phyloP scores from a whole-genome alignment of 495 filamentous ascomycete genomes.

The Lasiosphaeria ovina region DNA sequence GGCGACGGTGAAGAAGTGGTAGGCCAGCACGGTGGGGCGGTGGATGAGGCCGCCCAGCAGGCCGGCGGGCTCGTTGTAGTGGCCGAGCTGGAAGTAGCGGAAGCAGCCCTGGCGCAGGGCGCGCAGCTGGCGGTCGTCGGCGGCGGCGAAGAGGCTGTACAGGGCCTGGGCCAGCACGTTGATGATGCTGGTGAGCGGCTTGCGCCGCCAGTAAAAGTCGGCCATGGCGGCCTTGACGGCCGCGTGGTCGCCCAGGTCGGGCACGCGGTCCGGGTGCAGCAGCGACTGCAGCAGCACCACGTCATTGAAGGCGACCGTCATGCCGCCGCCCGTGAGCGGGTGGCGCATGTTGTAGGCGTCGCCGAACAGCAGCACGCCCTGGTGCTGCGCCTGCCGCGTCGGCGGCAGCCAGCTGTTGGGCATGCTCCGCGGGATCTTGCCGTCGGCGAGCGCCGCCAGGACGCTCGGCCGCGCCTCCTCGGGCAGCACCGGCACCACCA shows the following conservation, averaged over 20 bases:
- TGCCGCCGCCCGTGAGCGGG: slow-evolving; percentile 89
- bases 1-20: slow-evolving; percentile 93
- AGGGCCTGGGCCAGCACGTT: slow-evolving; percentile 94
- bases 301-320: slow-evolving; percentile 93
- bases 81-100: slow-evolving; percentile 81
- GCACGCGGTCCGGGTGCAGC: slow-evolving; percentile 63
- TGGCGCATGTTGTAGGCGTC: slow-evolving; percentile 98
- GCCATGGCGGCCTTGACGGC: slow-evolving; percentile 66
- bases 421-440: slow-evolving; percentile 72
- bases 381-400: slow-evolving; percentile 59
- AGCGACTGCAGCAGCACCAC: slow-evolving; percentile 71
- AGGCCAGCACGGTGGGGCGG: slow-evolving; percentile 74
- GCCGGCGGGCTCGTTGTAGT: slow-evolving; percentile 72
- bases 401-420: slow-evolving; percentile 91
- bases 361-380: slow-evolving; percentile 78
- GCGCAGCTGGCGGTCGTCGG: slow-evolving; percentile 71
- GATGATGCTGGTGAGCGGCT: slow-evolving; percentile 77
- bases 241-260: slow-evolving; percentile 63
- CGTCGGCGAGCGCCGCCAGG: slow-evolving; percentile 70
- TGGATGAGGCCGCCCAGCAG: slow-evolving; percentile 81
- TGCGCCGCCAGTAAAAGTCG: slow-evolving; percentile 83
- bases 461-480: slow-evolving; percentile 71
- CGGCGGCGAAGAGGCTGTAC: slow-evolving; percentile 88
- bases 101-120: slow-evolving; percentile 91
- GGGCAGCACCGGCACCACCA: slow-evolving; percentile 76